Conservation (phyloP, 2,329 filamentous ascomycete species). For the Hypoxylon rubiginosum region DNA sequence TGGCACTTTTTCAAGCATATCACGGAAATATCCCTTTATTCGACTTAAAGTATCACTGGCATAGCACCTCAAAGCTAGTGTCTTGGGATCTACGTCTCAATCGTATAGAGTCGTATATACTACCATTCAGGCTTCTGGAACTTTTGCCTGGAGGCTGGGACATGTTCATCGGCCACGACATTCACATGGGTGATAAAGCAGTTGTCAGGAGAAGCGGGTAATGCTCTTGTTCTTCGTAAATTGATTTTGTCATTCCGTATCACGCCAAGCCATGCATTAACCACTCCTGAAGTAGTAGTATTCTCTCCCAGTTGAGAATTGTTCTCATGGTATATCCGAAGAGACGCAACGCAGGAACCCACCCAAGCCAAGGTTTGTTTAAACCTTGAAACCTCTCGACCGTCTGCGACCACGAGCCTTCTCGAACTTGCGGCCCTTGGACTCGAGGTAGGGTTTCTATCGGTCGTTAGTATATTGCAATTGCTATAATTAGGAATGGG, state of each 20-base stretch:
- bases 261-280: conserved; percentile 61
- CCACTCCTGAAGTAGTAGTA: conserved; percentile 51
- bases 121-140: background rate
- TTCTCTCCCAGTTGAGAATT: conserved; percentile 47
- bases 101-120: background rate
- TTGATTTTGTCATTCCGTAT: conserved; percentile 59
- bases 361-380: conserved; percentile 64
- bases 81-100: too few species aligned
- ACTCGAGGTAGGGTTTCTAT: conserved; percentile 95
- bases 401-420: conserved; percentile 97
- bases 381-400: conserved; percentile 99
- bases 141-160: background rate
- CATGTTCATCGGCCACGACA: conserved; percentile 30
- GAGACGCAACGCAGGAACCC: conserved; percentile 50
- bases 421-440: conserved; percentile 99
- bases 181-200: conserved; percentile 21
- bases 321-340: conserved; percentile 50
- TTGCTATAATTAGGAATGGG: background rate
- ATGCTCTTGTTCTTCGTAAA: conserved; percentile 53
- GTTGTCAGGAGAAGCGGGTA: conserved; percentile 45
- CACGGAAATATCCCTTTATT: background rate
- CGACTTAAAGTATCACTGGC: background rate
- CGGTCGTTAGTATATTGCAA: conserved; percentile 32
- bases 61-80: background rate
- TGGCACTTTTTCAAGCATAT: background rate